These are phyloP conservation scores for Lantana camara DNA, from an alignment of 257 asterid species.

Conservation along the genomic window DNA sequence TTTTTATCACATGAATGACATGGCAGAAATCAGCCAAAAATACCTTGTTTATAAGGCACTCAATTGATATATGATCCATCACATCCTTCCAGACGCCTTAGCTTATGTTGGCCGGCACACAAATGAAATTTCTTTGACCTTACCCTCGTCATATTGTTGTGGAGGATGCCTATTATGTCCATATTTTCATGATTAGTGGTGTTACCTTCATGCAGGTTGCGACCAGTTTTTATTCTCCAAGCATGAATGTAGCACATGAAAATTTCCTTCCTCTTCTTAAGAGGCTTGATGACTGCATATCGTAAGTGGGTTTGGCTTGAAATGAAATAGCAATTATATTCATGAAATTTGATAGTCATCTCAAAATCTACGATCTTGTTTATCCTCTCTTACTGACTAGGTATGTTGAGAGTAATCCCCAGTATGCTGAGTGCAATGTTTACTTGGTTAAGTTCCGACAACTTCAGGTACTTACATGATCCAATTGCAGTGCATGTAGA, in stretches of 20 bases:
- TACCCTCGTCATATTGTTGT: slow-evolving; percentile 12
- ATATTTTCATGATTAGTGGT: slow-evolving; percentile 33
- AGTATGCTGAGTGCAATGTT: slow-evolving; percentile 96
- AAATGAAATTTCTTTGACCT: slow-evolving; percentile 4
- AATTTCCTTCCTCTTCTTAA: slow-evolving; percentile 93
- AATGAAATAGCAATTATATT: slow-evolving; percentile 17
- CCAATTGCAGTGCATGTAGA: slow-evolving; percentile 11
- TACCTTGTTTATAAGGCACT: not conserved
- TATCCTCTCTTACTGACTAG: slow-evolving; percentile 43
- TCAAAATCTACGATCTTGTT: slow-evolving; percentile 1
- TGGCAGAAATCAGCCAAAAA: not conserved
- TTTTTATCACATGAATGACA: not conserved
- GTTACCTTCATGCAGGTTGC: slow-evolving; percentile 76
- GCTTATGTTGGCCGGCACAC: not conserved
- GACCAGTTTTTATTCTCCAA: slow-evolving; percentile 88
- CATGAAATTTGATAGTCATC: slow-evolving; percentile 11
- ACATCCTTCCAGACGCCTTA: slow-evolving; percentile 11
- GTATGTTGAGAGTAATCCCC: slow-evolving; percentile 96
- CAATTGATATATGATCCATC: slow-evolving; percentile 1
- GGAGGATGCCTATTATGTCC: not conserved
- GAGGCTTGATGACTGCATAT: slow-evolving; percentile 91
- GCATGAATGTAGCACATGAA: slow-evolving; percentile 72
- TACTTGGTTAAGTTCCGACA: slow-evolving; percentile 98
- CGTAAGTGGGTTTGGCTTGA: slow-evolving; percentile 58
- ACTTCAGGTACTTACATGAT: slow-evolving; percentile 72